A percentile compares a stretch with the other conserved stretches of the same genome.
Evolutionary conservation across 768 basidiomycete species (phyloP).

Genomic region (Termitomyces sp.): DNA sequence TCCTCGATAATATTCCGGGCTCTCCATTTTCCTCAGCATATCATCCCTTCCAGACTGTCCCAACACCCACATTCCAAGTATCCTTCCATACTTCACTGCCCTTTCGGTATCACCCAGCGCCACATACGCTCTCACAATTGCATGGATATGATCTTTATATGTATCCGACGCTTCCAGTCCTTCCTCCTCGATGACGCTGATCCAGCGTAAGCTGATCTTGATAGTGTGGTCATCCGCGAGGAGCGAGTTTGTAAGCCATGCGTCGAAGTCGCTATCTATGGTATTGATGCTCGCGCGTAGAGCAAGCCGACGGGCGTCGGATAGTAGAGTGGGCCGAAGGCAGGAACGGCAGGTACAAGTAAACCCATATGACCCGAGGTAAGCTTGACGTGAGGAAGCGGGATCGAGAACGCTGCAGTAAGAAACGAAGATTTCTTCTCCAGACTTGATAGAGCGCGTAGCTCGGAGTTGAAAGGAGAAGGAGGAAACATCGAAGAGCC

Average conservation of each 20-base stretch:
- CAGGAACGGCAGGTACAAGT: constrained; percentile 24
- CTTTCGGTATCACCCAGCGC: constrained; percentile 15
- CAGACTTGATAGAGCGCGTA: constrained; percentile 21
- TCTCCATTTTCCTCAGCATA: constrained; percentile 10
- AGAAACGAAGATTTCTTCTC: constrained; percentile 27
- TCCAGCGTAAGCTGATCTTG: constrained; percentile 16
- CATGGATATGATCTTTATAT: constrained; percentile 14
- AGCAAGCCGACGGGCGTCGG: constrained; percentile 20
- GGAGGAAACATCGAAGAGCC: constrained; percentile 23
- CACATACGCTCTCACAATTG: constrained; percentile 15
- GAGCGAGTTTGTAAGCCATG: constrained; percentile 13
- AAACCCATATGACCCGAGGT: constrained; percentile 27
- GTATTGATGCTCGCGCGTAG: constrained; percentile 11
- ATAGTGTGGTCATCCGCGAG: constrained; percentile 17
- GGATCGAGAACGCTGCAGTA: constrained; percentile 21
- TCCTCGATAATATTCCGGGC: constrained; percentile 8
- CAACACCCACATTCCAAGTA: constrained; percentile 13
- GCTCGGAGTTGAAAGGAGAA: constrained; percentile 28
- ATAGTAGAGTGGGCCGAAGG: constrained; percentile 15
- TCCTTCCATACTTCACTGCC: constrained; percentile 14
- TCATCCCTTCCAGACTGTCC: constrained; percentile 13
- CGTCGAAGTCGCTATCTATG: constrained; percentile 9
- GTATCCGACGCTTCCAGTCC: constrained; percentile 16
- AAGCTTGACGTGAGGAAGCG: constrained; percentile 19
- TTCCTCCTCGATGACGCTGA: constrained; percentile 15